A percentile compares a stretch with the other conserved stretches of the same genome.
Conservation (phyloP, 73 alveolate species). For the Stentor coeruleus region DNA sequence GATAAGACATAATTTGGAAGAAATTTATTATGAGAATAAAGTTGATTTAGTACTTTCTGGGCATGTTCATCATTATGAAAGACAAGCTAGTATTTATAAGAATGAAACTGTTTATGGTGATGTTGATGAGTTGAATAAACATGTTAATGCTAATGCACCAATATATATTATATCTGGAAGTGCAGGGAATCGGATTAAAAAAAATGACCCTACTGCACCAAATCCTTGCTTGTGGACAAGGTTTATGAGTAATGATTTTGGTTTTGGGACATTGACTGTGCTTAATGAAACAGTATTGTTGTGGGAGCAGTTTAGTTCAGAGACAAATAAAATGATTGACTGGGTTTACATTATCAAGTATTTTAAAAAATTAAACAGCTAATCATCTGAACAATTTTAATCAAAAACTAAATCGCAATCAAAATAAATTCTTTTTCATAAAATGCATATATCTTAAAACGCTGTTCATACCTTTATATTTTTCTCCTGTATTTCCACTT, state of each 20-base stretch:
- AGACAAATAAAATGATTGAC: too few species aligned
- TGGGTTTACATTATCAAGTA: too few species aligned
- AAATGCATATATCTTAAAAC: too few species aligned
- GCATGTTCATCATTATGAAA: constrained; percentile 6
- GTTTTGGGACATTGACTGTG: background rate
- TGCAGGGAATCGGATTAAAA: background rate
- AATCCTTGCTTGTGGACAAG: background rate
- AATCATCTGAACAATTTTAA: too few species aligned
- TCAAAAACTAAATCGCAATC: too few species aligned
- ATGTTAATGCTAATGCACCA: background rate
- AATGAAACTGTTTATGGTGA: background rate
- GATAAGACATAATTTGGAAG: background rate
- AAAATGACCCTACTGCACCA: background rate
- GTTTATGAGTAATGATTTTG: background rate
- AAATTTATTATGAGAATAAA: background rate
- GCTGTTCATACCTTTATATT: too few species aligned
- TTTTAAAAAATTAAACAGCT: too few species aligned
- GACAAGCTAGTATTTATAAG: background rate
- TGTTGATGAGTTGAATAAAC: background rate
- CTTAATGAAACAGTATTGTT: background rate
- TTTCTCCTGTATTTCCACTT: too few species aligned
- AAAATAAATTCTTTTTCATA: too few species aligned
- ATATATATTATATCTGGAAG: background rate
- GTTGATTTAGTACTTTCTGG: background rate
- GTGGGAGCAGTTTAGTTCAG: constrained; percentile 8